Conservation (phyloP, 1,139 yeast genomes). For the Saccharomyces hybrid region DNA sequence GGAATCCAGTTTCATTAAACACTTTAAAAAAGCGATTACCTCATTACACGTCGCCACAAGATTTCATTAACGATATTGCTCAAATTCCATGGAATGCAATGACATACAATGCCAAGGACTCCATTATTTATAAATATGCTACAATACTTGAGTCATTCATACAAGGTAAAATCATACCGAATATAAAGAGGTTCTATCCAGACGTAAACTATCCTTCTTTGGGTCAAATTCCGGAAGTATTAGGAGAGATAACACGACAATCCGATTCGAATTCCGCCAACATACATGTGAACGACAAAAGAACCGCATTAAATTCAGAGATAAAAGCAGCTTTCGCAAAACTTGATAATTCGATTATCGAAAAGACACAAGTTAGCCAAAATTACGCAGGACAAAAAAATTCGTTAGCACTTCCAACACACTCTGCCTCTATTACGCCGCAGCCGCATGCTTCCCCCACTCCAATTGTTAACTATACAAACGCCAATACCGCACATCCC, state of each 20-base stretch:
- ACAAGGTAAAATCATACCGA: slow-evolving; percentile 47
- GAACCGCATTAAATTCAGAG: background rate
- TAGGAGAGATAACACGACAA: slow-evolving; percentile 12
- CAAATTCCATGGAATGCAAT: slow-evolving; percentile 89
- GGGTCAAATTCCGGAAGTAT: slow-evolving; percentile 62
- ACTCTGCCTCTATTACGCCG: background rate
- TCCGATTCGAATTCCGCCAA: slow-evolving; percentile 5
- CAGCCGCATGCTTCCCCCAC: background rate
- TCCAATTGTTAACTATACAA: background rate
- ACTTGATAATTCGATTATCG: background rate
- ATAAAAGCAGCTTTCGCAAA: background rate
- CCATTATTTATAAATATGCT: slow-evolving; percentile 67
- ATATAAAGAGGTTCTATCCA: slow-evolving; percentile 35
- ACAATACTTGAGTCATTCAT: slow-evolving; percentile 58
- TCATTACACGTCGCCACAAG: slow-evolving; percentile 55
- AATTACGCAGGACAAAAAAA: background rate
- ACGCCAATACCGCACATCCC: slow-evolving; percentile 12
- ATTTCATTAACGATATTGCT: slow-evolving; percentile 68
- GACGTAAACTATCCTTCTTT: slow-evolving; percentile 58
- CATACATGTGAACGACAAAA: slow-evolving; percentile 3
- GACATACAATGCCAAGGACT: slow-evolving; percentile 64
- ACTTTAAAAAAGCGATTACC: slow-evolving; percentile 46
- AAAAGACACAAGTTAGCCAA: background rate
- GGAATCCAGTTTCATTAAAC: slow-evolving; percentile 64
- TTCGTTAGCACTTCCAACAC: background rate